phyloP scores from a whole-genome alignment of 2,329 filamentous ascomycete species.

The Septoria linicola region DNA sequence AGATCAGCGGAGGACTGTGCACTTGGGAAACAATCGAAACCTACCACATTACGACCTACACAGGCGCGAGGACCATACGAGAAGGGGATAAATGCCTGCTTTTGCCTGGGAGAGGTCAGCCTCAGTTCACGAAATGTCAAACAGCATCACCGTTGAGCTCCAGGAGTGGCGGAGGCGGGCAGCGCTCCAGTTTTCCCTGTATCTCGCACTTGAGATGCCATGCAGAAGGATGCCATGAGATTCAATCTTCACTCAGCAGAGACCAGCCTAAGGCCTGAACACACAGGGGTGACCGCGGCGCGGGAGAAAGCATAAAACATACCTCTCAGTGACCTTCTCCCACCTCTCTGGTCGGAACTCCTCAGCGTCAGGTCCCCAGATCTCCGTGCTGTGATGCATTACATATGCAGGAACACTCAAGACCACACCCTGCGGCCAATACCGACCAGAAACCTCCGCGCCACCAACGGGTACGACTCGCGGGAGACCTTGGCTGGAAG shows the following conservation, averaged over 20 bases:
- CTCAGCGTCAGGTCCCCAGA: constrained; percentile 45
- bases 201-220: no score
- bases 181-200: no score
- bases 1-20: constrained; percentile 11
- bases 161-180: no score
- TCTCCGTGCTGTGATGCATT: constrained; percentile 43
- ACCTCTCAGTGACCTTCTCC: constrained; percentile 41
- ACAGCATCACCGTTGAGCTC: no score
- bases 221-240: no score
- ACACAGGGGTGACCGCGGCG: no score
- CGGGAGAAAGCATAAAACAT: constrained; percentile 3
- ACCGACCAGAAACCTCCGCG: constrained; percentile 62
- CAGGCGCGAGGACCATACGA: constrained; percentile 46
- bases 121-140: no score
- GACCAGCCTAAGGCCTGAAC: background rate
- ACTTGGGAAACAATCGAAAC: constrained; percentile 34
- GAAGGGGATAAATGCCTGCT: constrained; percentile 44
- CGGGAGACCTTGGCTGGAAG: constrained; percentile 81
- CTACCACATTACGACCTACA: constrained; percentile 43
- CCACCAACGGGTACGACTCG: constrained; percentile 69
- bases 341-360: constrained; percentile 43
- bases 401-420: constrained; percentile 44
- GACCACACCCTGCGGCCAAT: constrained; percentile 59
- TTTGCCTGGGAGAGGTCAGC: constrained; percentile 31
- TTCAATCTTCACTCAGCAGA: no score